These are phyloP conservation scores for Laburnicola sp. DNA, from an alignment of 2,329 filamentous ascomycete genomes.

Conservation along the genomic window DNA sequence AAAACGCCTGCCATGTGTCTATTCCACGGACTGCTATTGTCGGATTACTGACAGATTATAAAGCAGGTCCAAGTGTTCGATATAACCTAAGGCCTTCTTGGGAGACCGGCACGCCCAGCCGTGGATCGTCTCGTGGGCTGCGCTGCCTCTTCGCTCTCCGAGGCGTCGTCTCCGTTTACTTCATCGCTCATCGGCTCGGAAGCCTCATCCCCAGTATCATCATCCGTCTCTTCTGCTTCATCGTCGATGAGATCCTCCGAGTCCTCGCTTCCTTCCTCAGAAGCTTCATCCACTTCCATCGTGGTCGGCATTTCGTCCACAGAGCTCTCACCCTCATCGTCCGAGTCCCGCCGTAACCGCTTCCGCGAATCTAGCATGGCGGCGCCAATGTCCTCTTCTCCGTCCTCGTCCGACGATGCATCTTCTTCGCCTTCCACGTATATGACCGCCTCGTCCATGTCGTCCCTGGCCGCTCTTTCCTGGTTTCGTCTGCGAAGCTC, in stretches of 20 bases:
- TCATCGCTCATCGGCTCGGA: conserved; percentile 53
- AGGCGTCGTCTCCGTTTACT: conserved; percentile 49
- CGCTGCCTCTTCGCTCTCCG: conserved; percentile 49
- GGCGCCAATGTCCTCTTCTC: conserved; percentile 41
- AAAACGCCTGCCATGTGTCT: conserved; percentile 10
- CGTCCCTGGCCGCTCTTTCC: conserved; percentile 58
- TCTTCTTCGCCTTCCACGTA: conserved; percentile 84
- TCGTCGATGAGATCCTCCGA: conserved; percentile 54
- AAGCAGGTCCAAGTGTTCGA: conserved; percentile 33
- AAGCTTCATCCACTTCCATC: conserved; percentile 50
- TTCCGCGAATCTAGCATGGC: conserved; percentile 23
- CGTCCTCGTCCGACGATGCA: conserved; percentile 52
- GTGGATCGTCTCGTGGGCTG: conserved; percentile 40
- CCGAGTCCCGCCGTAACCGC: conserved; percentile 27
- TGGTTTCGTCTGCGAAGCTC: conserved; percentile 74
- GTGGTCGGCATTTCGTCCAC: conserved; percentile 62
- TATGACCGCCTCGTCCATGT: conserved; percentile 68
- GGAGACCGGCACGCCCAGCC: conserved; percentile 34
- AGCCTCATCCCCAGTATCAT: conserved; percentile 52
- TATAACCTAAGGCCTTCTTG: conserved; percentile 30
- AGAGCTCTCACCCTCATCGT: conserved; percentile 45
- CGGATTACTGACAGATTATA: not conserved
- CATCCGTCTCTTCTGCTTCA: conserved; percentile 55
- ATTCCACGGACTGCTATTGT: conserved; percentile 30
- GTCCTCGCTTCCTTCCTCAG: conserved; percentile 62